Conservation (phyloP, 176 grass and related monocot genomes). For the Oryza glumipatula region DNA sequence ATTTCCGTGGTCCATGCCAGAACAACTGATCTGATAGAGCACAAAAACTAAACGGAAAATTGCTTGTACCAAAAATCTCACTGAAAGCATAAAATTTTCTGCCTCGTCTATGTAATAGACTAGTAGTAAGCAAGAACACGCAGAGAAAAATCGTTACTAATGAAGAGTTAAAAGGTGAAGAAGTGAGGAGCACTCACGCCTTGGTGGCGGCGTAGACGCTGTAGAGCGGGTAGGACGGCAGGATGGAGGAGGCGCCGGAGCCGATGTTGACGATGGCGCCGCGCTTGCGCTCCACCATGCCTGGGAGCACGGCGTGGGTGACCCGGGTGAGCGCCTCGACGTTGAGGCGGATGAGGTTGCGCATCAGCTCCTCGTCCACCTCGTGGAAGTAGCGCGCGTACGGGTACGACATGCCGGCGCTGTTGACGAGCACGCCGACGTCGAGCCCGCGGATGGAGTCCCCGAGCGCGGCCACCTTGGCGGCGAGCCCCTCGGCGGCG, state of each 20-base stretch:
- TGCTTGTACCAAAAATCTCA: no score
- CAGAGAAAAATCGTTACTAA: neutral
- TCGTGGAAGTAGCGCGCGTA: slow-evolving; percentile 74
- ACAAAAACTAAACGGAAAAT: neutral
- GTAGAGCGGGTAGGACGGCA: slow-evolving; percentile 82
- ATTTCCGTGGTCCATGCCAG: neutral
- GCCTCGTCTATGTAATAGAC: no score
- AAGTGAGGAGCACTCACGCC: slow-evolving; percentile 41
- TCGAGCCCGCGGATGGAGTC: slow-evolving; percentile 57
- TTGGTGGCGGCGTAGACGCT: slow-evolving; percentile 75
- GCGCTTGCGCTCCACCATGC: slow-evolving; percentile 60
- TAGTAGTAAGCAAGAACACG: neutral
- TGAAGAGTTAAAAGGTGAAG: neutral
- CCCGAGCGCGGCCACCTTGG: slow-evolving; percentile 42
- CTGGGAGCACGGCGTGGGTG: slow-evolving; percentile 63
- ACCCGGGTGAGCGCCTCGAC: slow-evolving; percentile 65
- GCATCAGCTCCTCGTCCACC: slow-evolving; percentile 55
- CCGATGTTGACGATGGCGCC: slow-evolving; percentile 82
- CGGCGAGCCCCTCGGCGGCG: slow-evolving; percentile 38
- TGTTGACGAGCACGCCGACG: slow-evolving; percentile 86
- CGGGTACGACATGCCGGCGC: slow-evolving; percentile 66
- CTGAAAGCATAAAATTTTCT: no score
- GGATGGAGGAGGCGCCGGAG: slow-evolving; percentile 57
- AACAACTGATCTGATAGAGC: neutral
- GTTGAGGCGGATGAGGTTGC: slow-evolving; percentile 66